Evolutionary conservation across 768 basidiomycete genomes (phyloP).

Genomic region (Terana coerulea): DNA sequence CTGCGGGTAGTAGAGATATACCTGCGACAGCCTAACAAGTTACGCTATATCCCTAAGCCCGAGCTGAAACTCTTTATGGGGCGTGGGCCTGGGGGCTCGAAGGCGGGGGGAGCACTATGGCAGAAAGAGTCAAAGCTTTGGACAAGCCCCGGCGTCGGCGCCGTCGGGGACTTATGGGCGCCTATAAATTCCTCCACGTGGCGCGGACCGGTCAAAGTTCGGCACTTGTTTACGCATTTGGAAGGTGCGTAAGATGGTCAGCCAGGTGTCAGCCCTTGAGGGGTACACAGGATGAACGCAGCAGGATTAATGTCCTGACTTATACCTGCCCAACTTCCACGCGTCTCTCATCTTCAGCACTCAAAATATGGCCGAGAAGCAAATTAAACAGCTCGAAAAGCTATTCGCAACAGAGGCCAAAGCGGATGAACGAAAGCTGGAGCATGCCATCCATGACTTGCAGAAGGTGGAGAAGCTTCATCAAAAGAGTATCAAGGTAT

Average conservation of each 20-base stretch:
- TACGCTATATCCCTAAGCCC: too few species aligned
- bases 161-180: background rate
- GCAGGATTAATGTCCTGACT: too few species aligned
- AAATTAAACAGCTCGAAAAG: constrained; percentile 12
- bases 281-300: background rate
- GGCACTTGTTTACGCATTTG: background rate
- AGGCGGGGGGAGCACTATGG: too few species aligned
- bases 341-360: background rate
- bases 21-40: too few species aligned
- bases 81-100: too few species aligned
- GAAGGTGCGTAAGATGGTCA: background rate
- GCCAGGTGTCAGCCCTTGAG: background rate
- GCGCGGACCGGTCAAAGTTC: too few species aligned
- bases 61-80: too few species aligned
- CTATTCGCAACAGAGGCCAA: constrained; percentile 10
- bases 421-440: constrained; percentile 7
- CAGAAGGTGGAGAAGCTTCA: constrained; percentile 9
- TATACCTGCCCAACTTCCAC: background rate
- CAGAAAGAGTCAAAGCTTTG: too few species aligned
- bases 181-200: background rate
- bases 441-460: constrained; percentile 8
- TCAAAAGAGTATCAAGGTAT: constrained; percentile 15
- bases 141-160: too few species aligned
- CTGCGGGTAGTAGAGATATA: too few species aligned
- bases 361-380: constrained; percentile 3